These are phyloP conservation scores for Musa acuminata DNA, from an alignment of 176 grass and related monocot genomes.

Conservation along the genomic window DNA sequence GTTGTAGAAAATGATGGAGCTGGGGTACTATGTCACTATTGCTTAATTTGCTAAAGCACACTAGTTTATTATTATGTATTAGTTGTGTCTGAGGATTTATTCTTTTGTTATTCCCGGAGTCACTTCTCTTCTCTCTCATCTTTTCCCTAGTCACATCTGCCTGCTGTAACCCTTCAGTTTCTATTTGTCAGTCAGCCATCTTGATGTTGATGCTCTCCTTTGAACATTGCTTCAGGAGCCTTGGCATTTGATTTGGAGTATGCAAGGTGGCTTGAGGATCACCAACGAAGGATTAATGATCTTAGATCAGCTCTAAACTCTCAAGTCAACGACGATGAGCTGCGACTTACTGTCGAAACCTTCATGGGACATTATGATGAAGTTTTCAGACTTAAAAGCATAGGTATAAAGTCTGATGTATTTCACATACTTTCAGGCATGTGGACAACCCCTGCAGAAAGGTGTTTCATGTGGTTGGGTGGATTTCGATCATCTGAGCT, in stretches of 20 bases:
- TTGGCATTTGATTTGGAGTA: slow-evolving; percentile 79
- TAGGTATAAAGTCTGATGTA: slow-evolving; percentile 52
- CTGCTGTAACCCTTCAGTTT: not conserved
- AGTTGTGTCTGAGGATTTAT: too few species aligned
- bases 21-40: too few species aligned
- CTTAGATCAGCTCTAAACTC: slow-evolving; percentile 51
- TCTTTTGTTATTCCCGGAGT: too few species aligned
- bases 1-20: too few species aligned
- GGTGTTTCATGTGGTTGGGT: slow-evolving; percentile 96
- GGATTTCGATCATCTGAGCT: slow-evolving; percentile 83
- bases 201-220: not conserved
- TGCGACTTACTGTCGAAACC: slow-evolving; percentile 47
- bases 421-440: slow-evolving; percentile 91
- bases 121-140: not conserved
- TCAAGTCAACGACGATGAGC: slow-evolving; percentile 46
- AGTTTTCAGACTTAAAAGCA: slow-evolving; percentile 57
- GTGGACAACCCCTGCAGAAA: slow-evolving; percentile 82
- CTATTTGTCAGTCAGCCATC: not conserved
- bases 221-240: slow-evolving; percentile 22
- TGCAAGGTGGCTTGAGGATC: slow-evolving; percentile 81
- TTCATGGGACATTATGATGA: slow-evolving; percentile 67
- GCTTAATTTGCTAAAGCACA: too few species aligned
- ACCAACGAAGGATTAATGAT: slow-evolving; percentile 61
- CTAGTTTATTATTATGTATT: too few species aligned
- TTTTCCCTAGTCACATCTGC: too few species aligned